Percentiles rank a stretch among this genome's conserved stretches.
These are phyloP conservation scores for Alternaria sp. DNA, from an alignment of 2,329 filamentous ascomycete species.

Conservation along the genomic window DNA sequence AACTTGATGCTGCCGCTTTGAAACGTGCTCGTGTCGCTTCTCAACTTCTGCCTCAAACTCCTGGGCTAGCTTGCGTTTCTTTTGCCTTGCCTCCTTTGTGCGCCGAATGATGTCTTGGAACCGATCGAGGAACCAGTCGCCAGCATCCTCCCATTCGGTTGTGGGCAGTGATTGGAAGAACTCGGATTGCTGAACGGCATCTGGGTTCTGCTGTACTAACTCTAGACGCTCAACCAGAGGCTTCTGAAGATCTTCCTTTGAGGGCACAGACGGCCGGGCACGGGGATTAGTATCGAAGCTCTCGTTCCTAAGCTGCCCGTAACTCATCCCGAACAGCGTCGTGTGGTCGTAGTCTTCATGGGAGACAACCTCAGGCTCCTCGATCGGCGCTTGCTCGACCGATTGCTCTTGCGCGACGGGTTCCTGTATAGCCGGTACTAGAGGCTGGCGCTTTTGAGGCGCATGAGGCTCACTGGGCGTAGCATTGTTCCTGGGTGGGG, in stretches of 20 bases:
- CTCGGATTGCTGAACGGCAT: constrained; percentile 48
- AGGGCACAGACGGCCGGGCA: constrained; percentile 14
- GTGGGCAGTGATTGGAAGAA: constrained; percentile 62
- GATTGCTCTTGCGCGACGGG: constrained; percentile 11
- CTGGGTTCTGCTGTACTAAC: constrained; percentile 32
- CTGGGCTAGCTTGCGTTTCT: constrained; percentile 60
- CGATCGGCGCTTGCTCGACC: constrained; percentile 9
- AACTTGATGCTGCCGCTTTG: constrained; percentile 57
- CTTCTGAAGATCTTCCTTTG: constrained; percentile 34
- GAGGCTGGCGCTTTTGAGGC: constrained; percentile 1
- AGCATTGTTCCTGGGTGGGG: not conserved
- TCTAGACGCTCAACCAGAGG: constrained; percentile 38
- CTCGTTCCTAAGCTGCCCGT: constrained; percentile 57
- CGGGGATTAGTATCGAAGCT: constrained; percentile 54
- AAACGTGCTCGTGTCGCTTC: constrained; percentile 58
- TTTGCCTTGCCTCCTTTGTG: constrained; percentile 60
- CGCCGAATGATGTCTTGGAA: constrained; percentile 59
- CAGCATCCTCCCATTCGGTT: constrained; percentile 66
- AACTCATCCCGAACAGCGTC: constrained; percentile 54
- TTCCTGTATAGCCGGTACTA: constrained; percentile 4
- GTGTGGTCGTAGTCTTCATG: constrained; percentile 56
- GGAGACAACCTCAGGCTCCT: constrained; percentile 11
- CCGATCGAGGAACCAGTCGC: constrained; percentile 64
- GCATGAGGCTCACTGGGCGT: constrained; percentile 3
- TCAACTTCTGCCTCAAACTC: constrained; percentile 63